Percentiles rank a stretch among this genome's conserved stretches.
Conservation (phyloP, 2,329 filamentous ascomycete species). For the Apiospora rasikravindrae region DNA sequence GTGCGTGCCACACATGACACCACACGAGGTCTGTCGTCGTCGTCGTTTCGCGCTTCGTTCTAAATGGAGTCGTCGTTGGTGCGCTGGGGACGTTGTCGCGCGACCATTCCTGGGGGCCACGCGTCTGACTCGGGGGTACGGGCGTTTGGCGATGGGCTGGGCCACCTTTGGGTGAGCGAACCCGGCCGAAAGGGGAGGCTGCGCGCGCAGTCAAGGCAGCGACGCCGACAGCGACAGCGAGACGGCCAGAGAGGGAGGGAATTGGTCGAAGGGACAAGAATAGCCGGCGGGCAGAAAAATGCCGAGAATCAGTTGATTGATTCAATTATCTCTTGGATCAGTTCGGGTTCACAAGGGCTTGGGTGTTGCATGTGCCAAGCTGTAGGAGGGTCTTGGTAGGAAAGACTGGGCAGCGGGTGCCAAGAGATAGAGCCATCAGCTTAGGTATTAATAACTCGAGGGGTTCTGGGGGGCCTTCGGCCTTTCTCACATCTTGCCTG, state of each 20-base stretch:
- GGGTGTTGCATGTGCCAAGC: conserved; percentile 19
- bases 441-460: conserved; percentile 18
- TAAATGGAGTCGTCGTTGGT: background rate
- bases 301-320: conserved; percentile 17
- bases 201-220: conserved; percentile 6
- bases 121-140: conserved; percentile 9
- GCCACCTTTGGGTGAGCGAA: conserved; percentile 3
- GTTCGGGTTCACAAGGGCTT: conserved; percentile 19
- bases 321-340: conserved; percentile 8
- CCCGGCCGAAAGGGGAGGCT: conserved; percentile 3
- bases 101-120: conserved; percentile 18
- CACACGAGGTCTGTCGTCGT: conserved; percentile 25
- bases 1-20: conserved; percentile 41
- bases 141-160: conserved; percentile 12
- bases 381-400: conserved; percentile 19
- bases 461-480: conserved; percentile 3
- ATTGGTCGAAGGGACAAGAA: background rate
- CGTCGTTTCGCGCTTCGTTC: conserved; percentile 17
- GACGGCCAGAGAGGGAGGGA: background rate
- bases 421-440: conserved; percentile 19
- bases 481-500: background rate
- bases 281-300: conserved; percentile 9
- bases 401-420: conserved; percentile 20
- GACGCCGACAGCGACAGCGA: conserved; percentile 8
- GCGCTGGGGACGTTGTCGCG: background rate